Base-by-base conservation (phyloP, 2,329 filamentous ascomycete genomes). In the Rachicladosporium sp. region DNA sequence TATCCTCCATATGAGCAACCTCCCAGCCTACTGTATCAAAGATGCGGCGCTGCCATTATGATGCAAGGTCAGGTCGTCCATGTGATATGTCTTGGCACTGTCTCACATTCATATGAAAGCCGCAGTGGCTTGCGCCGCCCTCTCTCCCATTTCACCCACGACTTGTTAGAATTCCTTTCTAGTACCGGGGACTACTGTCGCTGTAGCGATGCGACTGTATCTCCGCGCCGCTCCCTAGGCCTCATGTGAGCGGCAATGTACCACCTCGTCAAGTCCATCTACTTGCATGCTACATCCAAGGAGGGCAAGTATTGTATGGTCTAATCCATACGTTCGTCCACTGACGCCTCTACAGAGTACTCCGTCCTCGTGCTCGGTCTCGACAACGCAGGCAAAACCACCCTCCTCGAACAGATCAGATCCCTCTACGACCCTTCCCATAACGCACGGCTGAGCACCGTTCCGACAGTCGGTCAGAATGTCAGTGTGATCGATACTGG, bases 351-450 rank as follows among this genome's bases (percentile, higher is more conserved):
- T 31, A 29, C 56, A 91, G 89, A 96, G 69, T 96, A 95, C 71
- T 95, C 89, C 13, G 85, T 95, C 56, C 85, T 96, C 57, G 81
- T 96, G 50, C 83, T 96, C 54, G 91, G 91, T 47, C 83, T 96
- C 57, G 91, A 96, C 70, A 96, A 96, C 60, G 91, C 91, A 45
- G 91, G 91, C 63, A 96, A 96, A 71, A 96, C 91, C 31, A 96
- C 91, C 19, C 88, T 96, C 58, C 87, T 95, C 64, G 86, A 93
- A 59, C 88, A 95, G 63, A 86, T 96, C 63, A 95, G 94, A 66
- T 76, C 86, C 40, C 73, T 93, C 57, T 94, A 86, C 71, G 71
- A 78, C 47, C 71, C 77, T 33, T 63, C 50, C 46, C 60, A 83
- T 68, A 55, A 88, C 71, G 65, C 76, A 68, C 68, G 71, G 46